Evolutionary conservation across 331 rosid species (phyloP).

Genomic region (Phaseolus coccineus): DNA sequence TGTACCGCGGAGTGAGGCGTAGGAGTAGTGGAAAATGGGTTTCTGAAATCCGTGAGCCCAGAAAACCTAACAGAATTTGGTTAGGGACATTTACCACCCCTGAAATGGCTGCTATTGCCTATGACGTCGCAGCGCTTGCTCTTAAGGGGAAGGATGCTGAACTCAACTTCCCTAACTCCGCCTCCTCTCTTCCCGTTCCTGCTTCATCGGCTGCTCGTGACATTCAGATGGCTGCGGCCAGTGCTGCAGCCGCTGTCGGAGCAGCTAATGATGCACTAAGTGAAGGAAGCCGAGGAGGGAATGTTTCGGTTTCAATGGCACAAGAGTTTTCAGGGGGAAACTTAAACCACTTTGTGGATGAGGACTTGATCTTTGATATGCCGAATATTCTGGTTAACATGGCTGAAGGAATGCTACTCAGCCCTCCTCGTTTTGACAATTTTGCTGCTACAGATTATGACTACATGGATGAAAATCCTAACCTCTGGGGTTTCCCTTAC

Average conservation of each 20-base stretch:
- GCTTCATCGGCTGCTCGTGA: conserved; percentile 78
- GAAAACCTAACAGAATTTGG: conserved; percentile 91
- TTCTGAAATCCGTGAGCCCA: conserved; percentile 89
- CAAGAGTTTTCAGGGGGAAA: conserved; percentile 27
- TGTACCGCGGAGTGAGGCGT: conserved; percentile 81
- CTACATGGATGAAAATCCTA: conserved; percentile 49
- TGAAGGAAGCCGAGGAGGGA: background rate
- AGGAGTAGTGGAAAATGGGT: conserved; percentile 94
- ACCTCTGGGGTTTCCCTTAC: conserved; percentile 71
- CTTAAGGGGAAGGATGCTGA: conserved; percentile 77
- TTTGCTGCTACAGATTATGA: conserved; percentile 39
- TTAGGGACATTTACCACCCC: conserved; percentile 88
- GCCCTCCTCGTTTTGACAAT: conserved; percentile 82
- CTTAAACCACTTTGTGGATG: conserved; percentile 68
- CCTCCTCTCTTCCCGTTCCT: conserved; percentile 75
- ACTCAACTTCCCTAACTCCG: conserved; percentile 88
- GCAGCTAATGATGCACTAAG: conserved; percentile 56
- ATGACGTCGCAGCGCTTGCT: conserved; percentile 91
- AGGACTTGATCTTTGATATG: conserved; percentile 87
- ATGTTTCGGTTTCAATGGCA: conserved; percentile 24
- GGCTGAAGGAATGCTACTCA: conserved; percentile 94
- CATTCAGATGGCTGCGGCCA: conserved; percentile 80
- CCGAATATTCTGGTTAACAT: conserved; percentile 82
- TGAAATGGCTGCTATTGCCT: conserved; percentile 94
- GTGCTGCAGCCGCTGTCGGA: conserved; percentile 78